A percentile compares a stretch with the other conserved stretches of the same genome.
Conservation (phyloP, 2,329 filamentous ascomycete genomes). For the Pseudogymnoascus sp. region DNA sequence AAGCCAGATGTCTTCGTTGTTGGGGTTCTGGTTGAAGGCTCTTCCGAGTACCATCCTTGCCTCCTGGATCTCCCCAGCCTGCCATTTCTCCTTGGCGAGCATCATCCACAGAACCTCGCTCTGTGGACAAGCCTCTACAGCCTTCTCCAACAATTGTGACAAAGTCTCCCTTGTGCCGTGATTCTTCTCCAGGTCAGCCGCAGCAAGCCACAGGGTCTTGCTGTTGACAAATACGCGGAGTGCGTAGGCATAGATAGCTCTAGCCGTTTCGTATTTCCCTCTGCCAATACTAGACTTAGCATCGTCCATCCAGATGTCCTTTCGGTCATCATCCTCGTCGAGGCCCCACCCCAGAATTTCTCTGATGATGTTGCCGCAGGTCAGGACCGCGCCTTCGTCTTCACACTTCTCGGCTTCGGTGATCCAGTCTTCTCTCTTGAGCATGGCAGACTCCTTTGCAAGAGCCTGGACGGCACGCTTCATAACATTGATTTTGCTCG, state of each 20-base stretch:
- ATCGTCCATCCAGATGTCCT: conserved; percentile 93
- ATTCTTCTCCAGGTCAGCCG: conserved; percentile 82
- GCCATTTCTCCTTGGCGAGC: conserved; percentile 90
- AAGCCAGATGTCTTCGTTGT: conserved; percentile 97
- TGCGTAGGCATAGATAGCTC: conserved; percentile 88
- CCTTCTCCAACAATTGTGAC: conserved; percentile 81
- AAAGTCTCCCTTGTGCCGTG: conserved; percentile 78
- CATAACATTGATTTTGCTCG: conserved; percentile 81
- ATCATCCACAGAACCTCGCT: conserved; percentile 93
- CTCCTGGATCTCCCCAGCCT: conserved; percentile 77
- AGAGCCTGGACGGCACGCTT: conserved; percentile 84
- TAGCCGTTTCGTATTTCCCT: conserved; percentile 79
- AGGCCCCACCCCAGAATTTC: conserved; percentile 89
- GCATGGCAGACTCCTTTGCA: conserved; percentile 88
- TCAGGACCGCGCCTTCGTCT: conserved; percentile 77
- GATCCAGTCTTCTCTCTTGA: conserved; percentile 96
- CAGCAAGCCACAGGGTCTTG: conserved; percentile 81
- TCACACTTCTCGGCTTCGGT: conserved; percentile 90
- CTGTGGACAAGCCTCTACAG: conserved; percentile 85
- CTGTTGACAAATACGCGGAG: conserved; percentile 83
- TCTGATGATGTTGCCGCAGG: conserved; percentile 80
- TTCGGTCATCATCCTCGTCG: conserved; percentile 93
- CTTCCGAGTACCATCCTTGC: conserved; percentile 76
- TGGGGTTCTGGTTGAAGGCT: conserved; percentile 90
- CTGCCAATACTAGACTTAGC: conserved; percentile 72